Base-by-base conservation (phyloP, 2,329 filamentous ascomycete species). In the Penicillium italicum region DNA sequence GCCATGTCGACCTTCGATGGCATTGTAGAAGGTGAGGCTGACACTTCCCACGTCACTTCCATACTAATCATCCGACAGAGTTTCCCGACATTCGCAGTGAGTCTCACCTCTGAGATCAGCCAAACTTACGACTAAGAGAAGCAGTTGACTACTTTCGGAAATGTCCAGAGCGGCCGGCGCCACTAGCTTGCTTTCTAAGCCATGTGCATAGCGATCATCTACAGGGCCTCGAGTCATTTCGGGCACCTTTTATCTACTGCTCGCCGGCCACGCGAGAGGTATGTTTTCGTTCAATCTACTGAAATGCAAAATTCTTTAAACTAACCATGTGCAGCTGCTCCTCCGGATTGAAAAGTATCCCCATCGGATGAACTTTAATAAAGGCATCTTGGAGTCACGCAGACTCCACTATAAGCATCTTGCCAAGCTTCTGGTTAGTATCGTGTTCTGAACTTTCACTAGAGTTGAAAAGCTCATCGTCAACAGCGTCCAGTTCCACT, bases 201-300 rank as follows among this genome's bases (percentile, higher is more conserved):
- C 93, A 97, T 81, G 85, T 95, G 2, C 93, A 97, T 69, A 95
- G 88, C 61, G 92, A 97, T 66, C 93, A 97, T 73, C 81, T 97
- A 1, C 81, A 82, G 34, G 92, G 93, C 0, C 80, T 97, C 1
- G 91, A 96, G 64, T 83, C 80, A 12, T 80, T 92, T 51, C 83
- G 85, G 43, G 85, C 89, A 28, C 89, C 90, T 0, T 96, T 96
- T 66, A 84, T 97, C 20, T 97, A 96, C 73, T 97, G 91, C 75
- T 96, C 92, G 1, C 81, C 88, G 0, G 89, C 90, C 0, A 97
- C 92, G 0, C 83, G 84, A 60, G 87, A 91, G 71, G 85, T 80
- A 67, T 43, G 59, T 48, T 31, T 20, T 20, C 30, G 11, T 31
- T n/a, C 7, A 37, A 37, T 10, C 18, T 40, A 6, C 14, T 26